Conservation (phyloP, 345 rosid species). For the Brassica juncea region DNA sequence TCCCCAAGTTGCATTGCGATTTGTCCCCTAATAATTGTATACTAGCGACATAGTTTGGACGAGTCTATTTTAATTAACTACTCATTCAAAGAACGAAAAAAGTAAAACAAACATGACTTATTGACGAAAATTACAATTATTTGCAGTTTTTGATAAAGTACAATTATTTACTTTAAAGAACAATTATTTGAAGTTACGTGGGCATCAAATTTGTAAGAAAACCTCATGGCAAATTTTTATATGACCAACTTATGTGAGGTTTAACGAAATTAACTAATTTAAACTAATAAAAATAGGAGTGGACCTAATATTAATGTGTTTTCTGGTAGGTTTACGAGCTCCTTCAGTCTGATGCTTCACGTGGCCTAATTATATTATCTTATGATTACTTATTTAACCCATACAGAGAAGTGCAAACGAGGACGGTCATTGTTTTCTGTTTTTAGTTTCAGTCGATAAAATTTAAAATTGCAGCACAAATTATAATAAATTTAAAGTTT, state of each 20-base stretch:
- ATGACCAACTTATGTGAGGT: constrained; percentile 21
- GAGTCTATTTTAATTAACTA: neutral
- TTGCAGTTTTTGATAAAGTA: neutral
- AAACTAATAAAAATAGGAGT: constrained; percentile 19
- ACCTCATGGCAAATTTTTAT: neutral
- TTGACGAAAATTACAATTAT: neutral
- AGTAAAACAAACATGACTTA: neutral
- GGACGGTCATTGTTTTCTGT: neutral
- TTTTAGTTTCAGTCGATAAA: neutral
- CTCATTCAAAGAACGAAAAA: neutral
- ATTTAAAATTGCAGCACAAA: neutral
- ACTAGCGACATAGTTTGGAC: constrained; percentile 5
- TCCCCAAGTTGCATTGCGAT: constrained; percentile 5
- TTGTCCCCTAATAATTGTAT: constrained; percentile 18
- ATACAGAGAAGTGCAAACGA: neutral
- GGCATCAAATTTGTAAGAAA: neutral
- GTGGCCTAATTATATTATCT: constrained; percentile 23
- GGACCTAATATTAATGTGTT: constrained; percentile 20
- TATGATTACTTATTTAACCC: neutral
- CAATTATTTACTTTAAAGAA: neutral
- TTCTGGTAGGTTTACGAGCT: constrained; percentile 13
- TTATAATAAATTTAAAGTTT: neutral
- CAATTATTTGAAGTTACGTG: neutral
- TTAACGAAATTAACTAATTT: constrained; percentile 29
- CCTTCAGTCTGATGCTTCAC: constrained; percentile 5